Evolutionary conservation across 495 filamentous ascomycete species (phyloP).

Genomic region (Aspergillus conjunctus): DNA sequence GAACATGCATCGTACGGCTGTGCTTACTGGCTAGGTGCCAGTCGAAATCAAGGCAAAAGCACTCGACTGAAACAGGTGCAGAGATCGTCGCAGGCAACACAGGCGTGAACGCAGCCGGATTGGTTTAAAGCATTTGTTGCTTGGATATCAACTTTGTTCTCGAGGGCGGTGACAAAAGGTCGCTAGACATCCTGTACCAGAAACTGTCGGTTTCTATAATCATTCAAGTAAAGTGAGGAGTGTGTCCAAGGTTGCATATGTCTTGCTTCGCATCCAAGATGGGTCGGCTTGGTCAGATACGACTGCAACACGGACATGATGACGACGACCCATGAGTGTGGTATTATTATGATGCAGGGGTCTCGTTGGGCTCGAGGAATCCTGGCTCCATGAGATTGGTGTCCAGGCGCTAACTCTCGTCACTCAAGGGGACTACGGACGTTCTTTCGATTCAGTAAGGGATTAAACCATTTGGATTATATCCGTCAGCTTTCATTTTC

Average conservation of each 20-base stretch:
- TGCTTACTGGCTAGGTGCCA: constrained; percentile 12
- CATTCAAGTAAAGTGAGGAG: background rate
- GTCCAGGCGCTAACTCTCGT: background rate
- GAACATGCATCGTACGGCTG: constrained; percentile 11
- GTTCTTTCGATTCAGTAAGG: background rate
- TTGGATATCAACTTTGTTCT: background rate
- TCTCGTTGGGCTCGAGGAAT: background rate
- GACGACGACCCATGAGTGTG: background rate
- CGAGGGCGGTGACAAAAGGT: constrained; percentile 1
- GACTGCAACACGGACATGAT: background rate
- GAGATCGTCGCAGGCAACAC: constrained; percentile 5
- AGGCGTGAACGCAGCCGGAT: background rate
- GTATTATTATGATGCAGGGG: background rate
- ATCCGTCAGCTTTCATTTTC: background rate
- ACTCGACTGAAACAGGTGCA: constrained; percentile 13
- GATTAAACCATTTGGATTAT: background rate
- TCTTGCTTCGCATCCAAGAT: background rate
- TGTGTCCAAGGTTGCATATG: background rate
- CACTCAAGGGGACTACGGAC: background rate
- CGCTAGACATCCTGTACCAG: no score
- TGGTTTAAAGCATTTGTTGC: constrained; percentile 1
- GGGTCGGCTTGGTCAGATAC: background rate
- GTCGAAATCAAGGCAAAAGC: constrained; percentile 1
- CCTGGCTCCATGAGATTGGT: background rate
- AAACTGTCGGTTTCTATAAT: background rate